These are phyloP conservation scores for Bonnemaisonia californica DNA, from an alignment of 31 red algal genomes.

Conservation along the genomic window DNA sequence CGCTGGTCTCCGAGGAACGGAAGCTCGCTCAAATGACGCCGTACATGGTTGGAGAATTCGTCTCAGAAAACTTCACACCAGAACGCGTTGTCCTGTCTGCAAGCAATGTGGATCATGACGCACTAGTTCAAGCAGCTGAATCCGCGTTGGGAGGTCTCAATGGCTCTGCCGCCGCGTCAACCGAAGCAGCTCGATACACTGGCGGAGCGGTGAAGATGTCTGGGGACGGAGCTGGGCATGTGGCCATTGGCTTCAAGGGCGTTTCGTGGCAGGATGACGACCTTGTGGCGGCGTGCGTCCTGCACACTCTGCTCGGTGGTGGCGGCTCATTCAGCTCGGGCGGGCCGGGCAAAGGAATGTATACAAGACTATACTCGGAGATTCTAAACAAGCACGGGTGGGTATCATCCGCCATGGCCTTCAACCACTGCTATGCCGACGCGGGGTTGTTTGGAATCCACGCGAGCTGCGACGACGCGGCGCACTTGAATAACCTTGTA, in stretches of 20 bases:
- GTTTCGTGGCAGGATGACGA: constrained; percentile 91
- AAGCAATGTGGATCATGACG: constrained; percentile 72
- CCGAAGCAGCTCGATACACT: constrained; percentile 69
- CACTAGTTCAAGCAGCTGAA: constrained; percentile 69
- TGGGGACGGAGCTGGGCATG: constrained; percentile 69
- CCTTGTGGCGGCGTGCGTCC: constrained; percentile 82
- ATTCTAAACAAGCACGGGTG: constrained; percentile 91
- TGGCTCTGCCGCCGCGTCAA: background rate
- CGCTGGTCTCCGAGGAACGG: constrained; percentile 56
- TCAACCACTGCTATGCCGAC: constrained; percentile 95
- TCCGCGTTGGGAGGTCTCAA: constrained; percentile 20
- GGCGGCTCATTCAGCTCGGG: constrained; percentile 95
- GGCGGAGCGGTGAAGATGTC: constrained; percentile 71
- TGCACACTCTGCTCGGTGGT: constrained; percentile 92
- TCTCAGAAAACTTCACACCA: constrained; percentile 59
- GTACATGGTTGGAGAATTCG: constrained; percentile 42
- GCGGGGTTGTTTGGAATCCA: constrained; percentile 95
- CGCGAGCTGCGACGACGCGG: constrained; percentile 65
- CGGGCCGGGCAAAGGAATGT: constrained; percentile 98
- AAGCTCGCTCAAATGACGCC: constrained; percentile 57
- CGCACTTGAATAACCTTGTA: constrained; percentile 64
- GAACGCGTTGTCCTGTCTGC: constrained; percentile 81
- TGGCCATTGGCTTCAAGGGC: constrained; percentile 91
- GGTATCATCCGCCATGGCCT: constrained; percentile 79
- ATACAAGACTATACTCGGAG: constrained; percentile 89